Conservation (phyloP, 108 stramenopile species). For the Fragilariopsis cylindrus region DNA sequence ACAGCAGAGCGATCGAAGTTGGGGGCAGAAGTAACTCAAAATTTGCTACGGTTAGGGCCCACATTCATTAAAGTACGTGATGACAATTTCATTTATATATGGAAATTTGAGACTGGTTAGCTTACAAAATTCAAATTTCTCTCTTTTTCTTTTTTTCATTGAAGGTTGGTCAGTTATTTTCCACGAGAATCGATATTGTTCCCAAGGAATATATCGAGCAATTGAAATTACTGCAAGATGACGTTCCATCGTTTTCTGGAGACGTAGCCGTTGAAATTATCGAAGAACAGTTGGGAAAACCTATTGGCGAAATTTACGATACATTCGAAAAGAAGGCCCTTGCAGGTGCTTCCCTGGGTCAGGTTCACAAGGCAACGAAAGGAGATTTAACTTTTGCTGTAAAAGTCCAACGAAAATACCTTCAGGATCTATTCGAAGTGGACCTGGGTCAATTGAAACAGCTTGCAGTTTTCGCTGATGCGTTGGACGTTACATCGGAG, state of each 20-base stretch:
- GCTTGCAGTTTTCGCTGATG: conserved; percentile 93
- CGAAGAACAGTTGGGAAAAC: conserved; percentile 88
- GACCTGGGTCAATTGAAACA: conserved; percentile 91
- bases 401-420: conserved; percentile 93
- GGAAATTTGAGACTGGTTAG: no score
- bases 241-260: conserved; percentile 94
- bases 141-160: not conserved
- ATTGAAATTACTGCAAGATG: conserved; percentile 90
- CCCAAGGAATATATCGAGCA: conserved; percentile 95
- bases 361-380: conserved; percentile 94
- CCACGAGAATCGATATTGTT: conserved; percentile 94
- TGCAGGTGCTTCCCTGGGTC: conserved; percentile 93
- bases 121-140: not conserved
- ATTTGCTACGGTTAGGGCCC: conserved; percentile 91
- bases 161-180: conserved; percentile 93
- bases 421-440: conserved; percentile 91
- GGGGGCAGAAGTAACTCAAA: conserved; percentile 87
- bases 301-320: conserved; percentile 83
- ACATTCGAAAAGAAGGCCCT: conserved; percentile 75
- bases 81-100: not conserved
- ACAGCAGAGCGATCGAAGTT: conserved; percentile 70
- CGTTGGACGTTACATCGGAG: conserved; percentile 90
- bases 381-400: conserved; percentile 80
- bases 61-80: conserved; percentile 86
- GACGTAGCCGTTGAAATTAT: conserved; percentile 86